Percentiles rank a stretch among this genome's conserved stretches.
These are phyloP conservation scores for Secale cereale DNA, from an alignment of 176 grass and related monocot genomes.

Conservation along the genomic window DNA sequence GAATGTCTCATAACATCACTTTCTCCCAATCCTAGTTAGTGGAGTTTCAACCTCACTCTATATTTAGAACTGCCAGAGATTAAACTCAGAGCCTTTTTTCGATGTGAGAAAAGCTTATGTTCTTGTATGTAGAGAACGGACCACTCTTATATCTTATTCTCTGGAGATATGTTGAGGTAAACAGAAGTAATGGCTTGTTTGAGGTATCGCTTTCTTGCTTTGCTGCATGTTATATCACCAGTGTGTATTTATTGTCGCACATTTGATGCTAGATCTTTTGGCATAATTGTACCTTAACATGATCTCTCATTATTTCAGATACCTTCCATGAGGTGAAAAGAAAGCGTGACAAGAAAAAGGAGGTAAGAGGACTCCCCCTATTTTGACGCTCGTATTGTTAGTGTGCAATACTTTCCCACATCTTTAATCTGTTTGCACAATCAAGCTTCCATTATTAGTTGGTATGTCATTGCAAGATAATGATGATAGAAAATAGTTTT, in stretches of 20 bases:
- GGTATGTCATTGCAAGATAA: not conserved
- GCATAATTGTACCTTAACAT: slow-evolving; percentile 1
- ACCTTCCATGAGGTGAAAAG: slow-evolving; percentile 83
- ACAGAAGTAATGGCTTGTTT: slow-evolving; percentile 16
- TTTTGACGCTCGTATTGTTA: not conserved
- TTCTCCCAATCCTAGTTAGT: not conserved
- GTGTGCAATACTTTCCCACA: not conserved
- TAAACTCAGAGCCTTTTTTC: not conserved
- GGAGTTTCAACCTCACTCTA: not conserved
- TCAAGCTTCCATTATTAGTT: not conserved
- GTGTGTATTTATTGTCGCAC: not conserved
- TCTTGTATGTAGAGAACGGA: slow-evolving; percentile 8
- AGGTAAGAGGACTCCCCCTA: slow-evolving; percentile 36
- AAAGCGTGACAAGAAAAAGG: slow-evolving; percentile 83
- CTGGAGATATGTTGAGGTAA: slow-evolving; percentile 25
- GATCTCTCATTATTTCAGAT: slow-evolving; percentile 45
- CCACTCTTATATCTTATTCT: slow-evolving; percentile 11
- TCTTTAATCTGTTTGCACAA: not conserved
- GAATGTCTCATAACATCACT: not conserved
- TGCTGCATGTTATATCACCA: slow-evolving; percentile 11
- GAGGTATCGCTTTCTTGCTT: not conserved
- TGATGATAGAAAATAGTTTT: not conserved
- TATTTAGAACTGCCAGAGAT: not conserved
- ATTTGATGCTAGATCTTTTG: slow-evolving; percentile 1
- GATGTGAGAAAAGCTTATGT: slow-evolving; percentile 23